Conservation (phyloP, 2,329 filamentous ascomycete genomes). For the Colletotrichum siamense region DNA sequence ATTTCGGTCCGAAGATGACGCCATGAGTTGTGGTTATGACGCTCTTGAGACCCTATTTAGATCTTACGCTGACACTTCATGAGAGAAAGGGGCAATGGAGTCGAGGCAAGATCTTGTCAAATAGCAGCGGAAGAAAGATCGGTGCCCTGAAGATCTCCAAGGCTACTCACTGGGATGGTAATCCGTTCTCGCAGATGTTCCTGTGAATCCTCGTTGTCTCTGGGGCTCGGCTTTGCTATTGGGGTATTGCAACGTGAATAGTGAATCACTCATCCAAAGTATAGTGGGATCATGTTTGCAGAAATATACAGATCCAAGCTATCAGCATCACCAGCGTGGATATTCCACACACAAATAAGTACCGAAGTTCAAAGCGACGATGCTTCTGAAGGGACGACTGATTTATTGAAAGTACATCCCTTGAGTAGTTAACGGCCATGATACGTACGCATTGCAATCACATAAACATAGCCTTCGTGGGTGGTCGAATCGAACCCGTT, state of each 20-base stretch:
- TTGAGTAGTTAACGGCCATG: background rate
- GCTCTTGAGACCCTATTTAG: background rate
- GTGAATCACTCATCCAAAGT: rapidly evolving
- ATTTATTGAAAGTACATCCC: background rate
- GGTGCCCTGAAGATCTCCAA: background rate
- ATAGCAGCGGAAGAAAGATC: no score
- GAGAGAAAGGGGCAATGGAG: background rate
- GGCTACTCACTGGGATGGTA: rapidly evolving
- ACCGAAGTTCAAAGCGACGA: no score
- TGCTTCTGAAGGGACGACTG: no score
- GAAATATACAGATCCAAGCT: rapidly evolving
- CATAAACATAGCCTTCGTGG: rapidly evolving
- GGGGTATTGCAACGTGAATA: background rate
- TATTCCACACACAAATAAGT: background rate
- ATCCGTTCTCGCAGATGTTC: background rate
- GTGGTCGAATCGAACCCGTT: rapidly evolving
- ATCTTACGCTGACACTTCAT: rapidly evolving
- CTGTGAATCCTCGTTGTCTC: rapidly evolving
- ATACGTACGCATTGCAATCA: background rate
- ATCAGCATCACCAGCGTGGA: rapidly evolving
- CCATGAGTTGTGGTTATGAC: rapidly evolving
- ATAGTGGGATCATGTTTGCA: rapidly evolving
- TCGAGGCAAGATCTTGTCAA: no score
- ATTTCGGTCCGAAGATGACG: rapidly evolving
- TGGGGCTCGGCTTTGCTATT: rapidly evolving